These are phyloP conservation scores for Phellopilus nigrolimitatus DNA, from an alignment of 1,284 basidiomycete genomes.

Conservation along the genomic window DNA sequence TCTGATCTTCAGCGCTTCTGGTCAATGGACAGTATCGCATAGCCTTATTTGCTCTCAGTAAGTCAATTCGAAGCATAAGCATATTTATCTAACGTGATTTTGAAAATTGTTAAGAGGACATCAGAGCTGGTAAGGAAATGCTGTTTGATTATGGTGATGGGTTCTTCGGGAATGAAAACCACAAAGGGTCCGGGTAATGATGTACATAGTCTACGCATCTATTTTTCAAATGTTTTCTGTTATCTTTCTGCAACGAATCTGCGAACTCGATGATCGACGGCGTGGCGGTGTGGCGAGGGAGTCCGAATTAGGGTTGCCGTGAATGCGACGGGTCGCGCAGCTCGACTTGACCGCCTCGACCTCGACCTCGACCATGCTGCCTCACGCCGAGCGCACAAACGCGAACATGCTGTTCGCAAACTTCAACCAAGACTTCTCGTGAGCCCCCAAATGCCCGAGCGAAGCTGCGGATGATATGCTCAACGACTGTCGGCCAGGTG, in stretches of 20 bases:
- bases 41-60: constrained; percentile 3
- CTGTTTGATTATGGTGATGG: constrained; percentile 11
- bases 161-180: not conserved
- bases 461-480: constrained; percentile 1
- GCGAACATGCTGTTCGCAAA: constrained; percentile 76
- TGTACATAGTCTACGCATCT: no score
- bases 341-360: constrained; percentile 4
- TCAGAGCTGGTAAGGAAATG: not conserved
- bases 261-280: no score
- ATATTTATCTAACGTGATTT: not conserved
- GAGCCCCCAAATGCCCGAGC: constrained; percentile 25
- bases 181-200: not conserved
- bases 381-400: constrained; percentile 34
- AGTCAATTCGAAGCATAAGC: not conserved
- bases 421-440: constrained; percentile 88
- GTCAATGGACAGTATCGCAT: constrained; percentile 5
- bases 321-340: not conserved
- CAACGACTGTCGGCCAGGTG: constrained; percentile 49
- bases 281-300: no score
- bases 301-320: not conserved
- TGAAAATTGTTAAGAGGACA: not conserved
- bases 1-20: not conserved
- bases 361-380: constrained; percentile 25
- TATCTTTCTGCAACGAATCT: no score
- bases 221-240: no score